These are phyloP conservation scores for Dendrobium chrysotoxum DNA, from an alignment of 106 monocot genomes.

Conservation along the genomic window DNA sequence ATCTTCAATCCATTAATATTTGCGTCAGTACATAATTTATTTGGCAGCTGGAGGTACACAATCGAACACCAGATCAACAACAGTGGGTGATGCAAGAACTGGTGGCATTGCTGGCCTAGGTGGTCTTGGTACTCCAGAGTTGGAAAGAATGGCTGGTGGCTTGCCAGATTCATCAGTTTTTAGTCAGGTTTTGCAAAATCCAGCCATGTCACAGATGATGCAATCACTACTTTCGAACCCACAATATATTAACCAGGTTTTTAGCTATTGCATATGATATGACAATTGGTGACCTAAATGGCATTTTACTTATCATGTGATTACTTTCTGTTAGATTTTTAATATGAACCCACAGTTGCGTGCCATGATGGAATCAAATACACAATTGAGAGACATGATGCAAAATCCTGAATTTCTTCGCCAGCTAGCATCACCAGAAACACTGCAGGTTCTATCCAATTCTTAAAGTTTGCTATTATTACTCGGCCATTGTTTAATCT, in stretches of 20 bases:
- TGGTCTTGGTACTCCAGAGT: slow-evolving; percentile 56
- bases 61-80: slow-evolving; percentile 29
- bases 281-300: neutral
- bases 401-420: slow-evolving; percentile 84
- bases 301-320: neutral
- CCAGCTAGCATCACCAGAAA: slow-evolving; percentile 72
- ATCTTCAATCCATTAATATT: neutral
- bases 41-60: slow-evolving; percentile 38
- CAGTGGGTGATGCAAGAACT: slow-evolving; percentile 28
- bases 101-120: slow-evolving; percentile 49
- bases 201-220: slow-evolving; percentile 75
- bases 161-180: slow-evolving; percentile 46
- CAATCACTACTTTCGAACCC: slow-evolving; percentile 74
- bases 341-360: slow-evolving; percentile 60
- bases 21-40: neutral
- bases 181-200: slow-evolving; percentile 73
- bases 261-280: neutral
- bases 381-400: slow-evolving; percentile 72
- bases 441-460: neutral
- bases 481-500: neutral
- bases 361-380: slow-evolving; percentile 45
- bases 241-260: slow-evolving; percentile 76
- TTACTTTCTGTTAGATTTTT: slow-evolving; percentile 34
- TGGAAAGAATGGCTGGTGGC: slow-evolving; percentile 56
- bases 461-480: neutral